Conservation (phyloP, 192 early-diverging fungal species). For the Backusella luteola region DNA sequence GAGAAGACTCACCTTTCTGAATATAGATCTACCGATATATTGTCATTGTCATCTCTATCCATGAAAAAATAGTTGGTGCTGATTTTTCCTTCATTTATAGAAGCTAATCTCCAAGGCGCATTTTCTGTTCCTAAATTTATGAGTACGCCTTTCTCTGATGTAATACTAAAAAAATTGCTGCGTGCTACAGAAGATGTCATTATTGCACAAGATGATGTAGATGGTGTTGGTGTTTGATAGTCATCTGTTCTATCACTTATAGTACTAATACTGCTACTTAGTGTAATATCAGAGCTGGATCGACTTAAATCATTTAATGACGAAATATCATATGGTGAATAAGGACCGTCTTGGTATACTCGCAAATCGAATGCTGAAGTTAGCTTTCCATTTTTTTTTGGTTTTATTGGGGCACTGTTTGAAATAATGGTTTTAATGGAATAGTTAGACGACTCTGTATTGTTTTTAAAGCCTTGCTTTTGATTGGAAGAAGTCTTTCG, state of each 20-base stretch:
- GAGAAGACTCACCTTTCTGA: not conserved
- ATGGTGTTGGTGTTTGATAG: not conserved
- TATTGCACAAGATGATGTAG: not conserved
- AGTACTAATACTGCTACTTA: not conserved
- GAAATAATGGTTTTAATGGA: not conserved
- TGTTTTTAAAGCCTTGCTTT: not conserved
- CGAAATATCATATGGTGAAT: not conserved
- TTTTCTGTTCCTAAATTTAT: not conserved
- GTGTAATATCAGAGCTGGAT: constrained; percentile 1
- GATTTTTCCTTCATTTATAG: not conserved
- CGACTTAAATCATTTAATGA: constrained; percentile 9
- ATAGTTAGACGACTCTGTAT: not conserved
- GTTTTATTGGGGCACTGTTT: not conserved
- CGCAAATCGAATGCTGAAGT: not conserved
- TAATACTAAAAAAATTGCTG: not conserved
- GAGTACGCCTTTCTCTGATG: not conserved
- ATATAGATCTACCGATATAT: not conserved
- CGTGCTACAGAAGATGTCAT: not conserved
- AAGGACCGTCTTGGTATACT: not conserved
- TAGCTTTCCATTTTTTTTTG: not conserved
- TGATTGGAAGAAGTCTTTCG: not conserved
- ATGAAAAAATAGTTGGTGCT: constrained; percentile 2
- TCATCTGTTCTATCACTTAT: not conserved
- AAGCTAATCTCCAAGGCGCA: constrained; percentile 7
- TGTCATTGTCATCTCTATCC: constrained; percentile 5